Conservation (phyloP, 306 rosid genomes). For the Elaeagnus macrophylla region DNA sequence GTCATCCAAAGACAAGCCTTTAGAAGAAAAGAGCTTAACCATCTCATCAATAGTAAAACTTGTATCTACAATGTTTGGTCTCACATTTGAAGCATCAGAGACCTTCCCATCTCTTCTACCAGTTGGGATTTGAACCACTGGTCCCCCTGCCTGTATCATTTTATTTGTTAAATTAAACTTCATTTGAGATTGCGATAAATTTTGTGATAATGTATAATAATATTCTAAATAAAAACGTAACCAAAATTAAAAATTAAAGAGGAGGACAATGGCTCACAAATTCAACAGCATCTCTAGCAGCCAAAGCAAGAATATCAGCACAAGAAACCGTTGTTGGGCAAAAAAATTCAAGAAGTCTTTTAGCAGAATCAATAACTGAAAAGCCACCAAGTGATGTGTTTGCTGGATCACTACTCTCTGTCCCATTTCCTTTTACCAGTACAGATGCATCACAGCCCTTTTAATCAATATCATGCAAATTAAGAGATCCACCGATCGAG, state of each 20-base stretch:
- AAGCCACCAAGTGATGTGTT: constrained; percentile 75
- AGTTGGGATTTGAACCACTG: constrained; percentile 52
- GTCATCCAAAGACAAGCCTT: constrained; percentile 74
- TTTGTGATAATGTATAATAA: constrained; percentile 4
- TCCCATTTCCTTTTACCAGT: constrained; percentile 62
- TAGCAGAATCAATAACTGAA: constrained; percentile 66
- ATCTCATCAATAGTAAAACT: constrained; percentile 73
- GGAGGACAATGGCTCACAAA: constrained; percentile 31
- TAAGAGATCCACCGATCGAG: background rate
- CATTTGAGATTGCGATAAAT: no score
- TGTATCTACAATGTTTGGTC: constrained; percentile 81
- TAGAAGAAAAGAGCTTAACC: constrained; percentile 48
- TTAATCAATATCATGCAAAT: background rate
- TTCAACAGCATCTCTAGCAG: constrained; percentile 92
- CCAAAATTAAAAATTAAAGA: background rate
- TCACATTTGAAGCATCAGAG: constrained; percentile 67
- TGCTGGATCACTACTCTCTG: constrained; percentile 75
- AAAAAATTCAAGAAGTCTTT: constrained; percentile 49
- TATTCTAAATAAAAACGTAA: background rate
- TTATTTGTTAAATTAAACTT: no score
- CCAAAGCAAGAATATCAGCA: constrained; percentile 78
- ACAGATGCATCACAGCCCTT: constrained; percentile 94
- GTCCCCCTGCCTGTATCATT: constrained; percentile 62
- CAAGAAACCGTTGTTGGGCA: constrained; percentile 86
- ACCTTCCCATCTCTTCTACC: constrained; percentile 80